Base-by-base conservation (phyloP, 495 filamentous ascomycete genomes). In the Glonium stellatum region DNA sequence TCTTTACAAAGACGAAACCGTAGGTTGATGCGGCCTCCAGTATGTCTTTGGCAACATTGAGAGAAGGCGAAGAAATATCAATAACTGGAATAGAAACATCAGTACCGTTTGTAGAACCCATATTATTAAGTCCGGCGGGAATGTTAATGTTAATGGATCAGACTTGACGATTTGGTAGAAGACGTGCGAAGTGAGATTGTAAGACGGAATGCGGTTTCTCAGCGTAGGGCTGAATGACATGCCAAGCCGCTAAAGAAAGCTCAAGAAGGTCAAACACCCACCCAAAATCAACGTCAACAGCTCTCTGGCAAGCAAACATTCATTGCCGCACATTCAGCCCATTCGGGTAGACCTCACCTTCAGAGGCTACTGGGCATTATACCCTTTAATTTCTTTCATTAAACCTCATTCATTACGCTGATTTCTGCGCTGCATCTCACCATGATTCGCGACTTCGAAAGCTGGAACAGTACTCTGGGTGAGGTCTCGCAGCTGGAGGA, bases 1-100 rank as follows among this genome's bases (percentile, higher is more conserved):
- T 85, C 59, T 84, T 87, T 67, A 97, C 83, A 73, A 93, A 97
- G 34, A 97, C 79, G 69, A 97, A 97, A 50, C 92, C 92, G 71
- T 89, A 84, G 25, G 84, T 81, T 36, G 85, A 78, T 8, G 89
- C 89, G 0, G 92, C 93, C 58, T 89, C 80, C 31, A 97, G 83
- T 36, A 97, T 80, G 44, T 85, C 75, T 60, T 81, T 80, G 52
- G 89, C 88, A 57, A 84, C 81, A 63, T 81, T 74, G 19, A 77
- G 66, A 44, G 77, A 75, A 2, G 58, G 50, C 8, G 67, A 58
- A 8, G 80, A 84, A 67, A 97, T 83, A 69, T 96, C 85, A 65
- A 97, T 87, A 63, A 95, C 75, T 11, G 92, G 89, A 27, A 96
- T 88, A 21, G 77, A 67, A 51, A 80, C 15, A 5, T 63, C 55